Evolutionary conservation across 495 filamentous ascomycete species (phyloP).

Genomic region (Penicillium robsamsonii): DNA sequence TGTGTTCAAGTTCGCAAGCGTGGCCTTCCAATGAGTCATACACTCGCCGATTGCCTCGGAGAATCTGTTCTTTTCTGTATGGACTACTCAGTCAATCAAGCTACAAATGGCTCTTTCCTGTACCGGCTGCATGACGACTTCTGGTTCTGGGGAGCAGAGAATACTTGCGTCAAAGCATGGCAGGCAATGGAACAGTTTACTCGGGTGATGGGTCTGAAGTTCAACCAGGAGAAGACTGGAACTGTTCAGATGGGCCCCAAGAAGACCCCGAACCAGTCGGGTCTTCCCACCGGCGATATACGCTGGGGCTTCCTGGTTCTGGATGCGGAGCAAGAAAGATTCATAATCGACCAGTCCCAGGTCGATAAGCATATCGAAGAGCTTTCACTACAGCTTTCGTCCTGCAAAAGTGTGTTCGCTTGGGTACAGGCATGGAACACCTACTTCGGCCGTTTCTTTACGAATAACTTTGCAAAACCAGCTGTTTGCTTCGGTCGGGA

Average conservation of each 20-base stretch:
- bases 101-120: conserved; percentile 48
- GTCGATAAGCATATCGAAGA: conserved; percentile 63
- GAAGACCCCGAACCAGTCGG: neutral
- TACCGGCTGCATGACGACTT: conserved; percentile 68
- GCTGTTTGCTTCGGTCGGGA: conserved; percentile 62
- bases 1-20: conserved; percentile 46
- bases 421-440: conserved; percentile 67
- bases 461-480: conserved; percentile 62
- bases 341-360: conserved; percentile 60
- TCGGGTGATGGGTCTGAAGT: conserved; percentile 52
- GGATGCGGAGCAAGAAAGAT: conserved; percentile 52
- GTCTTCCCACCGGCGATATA: conserved; percentile 55
- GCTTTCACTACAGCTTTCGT: conserved; percentile 57
- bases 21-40: conserved; percentile 60
- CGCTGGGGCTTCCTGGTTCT: conserved; percentile 66
- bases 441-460: conserved; percentile 63
- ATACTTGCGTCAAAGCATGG: conserved; percentile 58
- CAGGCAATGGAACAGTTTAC: conserved; percentile 52
- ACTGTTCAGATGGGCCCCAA: conserved; percentile 41
- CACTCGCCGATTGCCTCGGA: conserved; percentile 56
- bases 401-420: conserved; percentile 55
- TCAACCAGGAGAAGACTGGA: conserved; percentile 61
- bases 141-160: conserved; percentile 64
- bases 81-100: conserved; percentile 64
- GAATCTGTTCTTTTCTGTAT: conserved; percentile 64